Evolutionary conservation across 805 yeast species (phyloP).

Genomic region (Saturnispora quitensis): DNA sequence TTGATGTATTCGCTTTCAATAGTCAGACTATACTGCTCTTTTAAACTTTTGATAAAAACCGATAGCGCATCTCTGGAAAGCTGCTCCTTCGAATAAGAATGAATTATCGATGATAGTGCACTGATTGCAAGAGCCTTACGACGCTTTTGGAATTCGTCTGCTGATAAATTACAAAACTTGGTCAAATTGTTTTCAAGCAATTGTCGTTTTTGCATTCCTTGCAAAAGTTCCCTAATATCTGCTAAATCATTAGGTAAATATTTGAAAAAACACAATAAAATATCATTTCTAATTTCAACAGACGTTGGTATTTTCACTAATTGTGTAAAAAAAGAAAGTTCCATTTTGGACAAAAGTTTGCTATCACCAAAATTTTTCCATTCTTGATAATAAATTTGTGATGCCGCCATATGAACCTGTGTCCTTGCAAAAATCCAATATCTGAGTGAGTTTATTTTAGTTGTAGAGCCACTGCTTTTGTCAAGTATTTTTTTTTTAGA

Average conservation of each 20-base stretch:
- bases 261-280: constrained; percentile 7
- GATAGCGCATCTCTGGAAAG: neutral
- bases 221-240: constrained; percentile 1
- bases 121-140: constrained; percentile 3
- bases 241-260: constrained; percentile 3
- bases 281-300: neutral
- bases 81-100: neutral
- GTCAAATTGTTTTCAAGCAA: constrained; percentile 5
- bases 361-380: constrained; percentile 24
- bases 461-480: neutral
- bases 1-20: constrained; percentile 12
- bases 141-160: neutral
- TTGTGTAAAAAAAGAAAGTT: constrained; percentile 17
- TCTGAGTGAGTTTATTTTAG: constrained; percentile 1
- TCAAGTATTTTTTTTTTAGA: constrained; percentile 4
- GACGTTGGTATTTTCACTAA: constrained; percentile 5
- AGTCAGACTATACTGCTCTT: neutral
- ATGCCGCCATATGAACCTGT: constrained; percentile 3
- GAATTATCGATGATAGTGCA: constrained; percentile 5
- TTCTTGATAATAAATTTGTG: constrained; percentile 19
- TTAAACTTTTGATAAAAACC: constrained; percentile 1
- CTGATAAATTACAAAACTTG: neutral
- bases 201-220: neutral
- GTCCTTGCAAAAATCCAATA: constrained; percentile 9
- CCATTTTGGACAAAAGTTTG: constrained; percentile 14